Evolutionary conservation across 129 eudicot species (phyloP), one percentile per base, ranked within the genome.

Genomic region (Kitagawia praeruptora): DNA sequence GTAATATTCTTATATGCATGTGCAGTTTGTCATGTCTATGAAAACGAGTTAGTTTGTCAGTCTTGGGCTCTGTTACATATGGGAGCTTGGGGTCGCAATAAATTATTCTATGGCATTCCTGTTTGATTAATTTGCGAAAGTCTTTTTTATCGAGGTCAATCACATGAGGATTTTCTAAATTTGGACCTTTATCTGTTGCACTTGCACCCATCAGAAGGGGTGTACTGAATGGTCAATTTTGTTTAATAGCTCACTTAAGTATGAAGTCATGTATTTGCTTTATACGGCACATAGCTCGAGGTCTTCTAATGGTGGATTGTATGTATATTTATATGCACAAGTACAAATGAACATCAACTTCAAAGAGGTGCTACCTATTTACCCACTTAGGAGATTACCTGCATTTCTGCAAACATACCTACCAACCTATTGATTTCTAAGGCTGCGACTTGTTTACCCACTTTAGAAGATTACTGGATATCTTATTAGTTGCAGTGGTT

Each of bases 1-100:
- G 34, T 40, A 79, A 56, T 31, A 8, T 63, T 42, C 64, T 80
- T 40, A 38, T 41, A 23, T n/a, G 77, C 72, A 54, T 77, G 39
- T 45, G 46, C 66, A 41, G 34, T 39, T 41, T 73, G 81, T 11
- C 61, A 69, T 48, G 77, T 28, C 7, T 56, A 28, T 78, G 40
- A 77, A 19, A 40, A 7, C 42, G 74, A 78, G 27, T 54, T 3
- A 42, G 34, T 61, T 11, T 61, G 48, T 77, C 42, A 38, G 54
- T 31, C 46, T 38, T 38, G 42, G 15, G 42, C 11, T 71, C 0
- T 40, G 48, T 14, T 38, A 69, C 48, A 39, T 15, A 19, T 21
- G 47, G 21, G 49, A 38, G 28, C 31, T 71, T 71, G 0, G 75
- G 27, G 18, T 8, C 8, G n/a, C 16, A 0, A 39, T 9, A 40